Evolutionary conservation across 2,329 filamentous ascomycete species (phyloP).

Genomic region (Penicillium freii): DNA sequence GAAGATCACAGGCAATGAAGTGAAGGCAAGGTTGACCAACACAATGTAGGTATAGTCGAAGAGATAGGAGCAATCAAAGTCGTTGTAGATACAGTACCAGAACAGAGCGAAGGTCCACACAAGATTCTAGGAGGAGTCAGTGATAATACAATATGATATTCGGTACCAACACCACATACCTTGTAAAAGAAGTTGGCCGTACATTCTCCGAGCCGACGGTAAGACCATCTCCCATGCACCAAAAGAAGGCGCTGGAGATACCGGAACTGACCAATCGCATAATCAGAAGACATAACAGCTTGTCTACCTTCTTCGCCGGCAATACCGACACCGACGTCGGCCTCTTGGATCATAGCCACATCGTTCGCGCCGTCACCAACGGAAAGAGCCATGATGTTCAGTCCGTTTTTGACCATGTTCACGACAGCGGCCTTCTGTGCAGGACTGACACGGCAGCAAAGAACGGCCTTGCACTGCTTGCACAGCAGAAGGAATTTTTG

Average conservation of each 20-base stretch:
- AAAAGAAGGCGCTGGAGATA: slow-evolving; percentile 81
- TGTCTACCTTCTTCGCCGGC: slow-evolving; percentile 89
- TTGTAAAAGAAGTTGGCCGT: slow-evolving; percentile 99
- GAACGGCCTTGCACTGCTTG: slow-evolving; percentile 93
- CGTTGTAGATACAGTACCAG: slow-evolving; percentile 95
- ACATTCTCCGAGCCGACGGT: slow-evolving; percentile 84
- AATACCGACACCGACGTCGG: slow-evolving; percentile 94
- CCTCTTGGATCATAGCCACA: slow-evolving; percentile 96
- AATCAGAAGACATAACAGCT: slow-evolving; percentile 94
- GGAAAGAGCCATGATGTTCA: slow-evolving; percentile 94
- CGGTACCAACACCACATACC: slow-evolving; percentile 42
- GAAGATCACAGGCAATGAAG: slow-evolving; percentile 87
- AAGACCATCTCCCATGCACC: slow-evolving; percentile 95
- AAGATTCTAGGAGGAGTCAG: slow-evolving; percentile 64
- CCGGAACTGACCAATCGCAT: slow-evolving; percentile 90
- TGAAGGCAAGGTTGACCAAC: slow-evolving; percentile 95
- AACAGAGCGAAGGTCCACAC: slow-evolving; percentile 96
- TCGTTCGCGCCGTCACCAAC: slow-evolving; percentile 95
- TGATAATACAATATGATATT: background rate
- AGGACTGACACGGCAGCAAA: slow-evolving; percentile 96
- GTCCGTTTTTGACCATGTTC: slow-evolving; percentile 86
- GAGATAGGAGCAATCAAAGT: slow-evolving; percentile 94
- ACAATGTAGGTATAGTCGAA: slow-evolving; percentile 98
- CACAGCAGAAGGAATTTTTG: slow-evolving; percentile 93
- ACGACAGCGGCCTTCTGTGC: slow-evolving; percentile 98